Base-by-base conservation (phyloP, 345 rosid genomes). In the Odontarrhena argentea region DNA sequence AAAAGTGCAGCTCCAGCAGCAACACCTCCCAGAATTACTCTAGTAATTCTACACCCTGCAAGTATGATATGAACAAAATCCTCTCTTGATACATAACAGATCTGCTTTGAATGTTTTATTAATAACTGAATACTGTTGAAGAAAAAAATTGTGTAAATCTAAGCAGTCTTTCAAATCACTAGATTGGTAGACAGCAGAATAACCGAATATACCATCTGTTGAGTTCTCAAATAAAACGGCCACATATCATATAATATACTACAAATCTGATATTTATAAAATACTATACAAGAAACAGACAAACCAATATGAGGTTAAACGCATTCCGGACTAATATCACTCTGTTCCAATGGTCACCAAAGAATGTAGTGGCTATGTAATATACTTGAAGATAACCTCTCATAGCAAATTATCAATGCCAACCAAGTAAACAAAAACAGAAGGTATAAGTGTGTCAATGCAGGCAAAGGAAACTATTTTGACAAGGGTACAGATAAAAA, bases 1-100 rank as follows among this genome's bases (percentile, higher is more conserved):
- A 93, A 71, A 76, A 93, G 66, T 57, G 90, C 91, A 65, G 94
- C 92, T 42, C 90, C 94, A 8, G 87, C 96, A 79, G 92, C 97
- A 60, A 88, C 98, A 53, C 98, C 98, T 7, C 92, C 88, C 37
- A 92, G 96, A 63, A 90, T 90, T 78, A 86, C 80, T 74, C 86
- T 90, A 55, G 85, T 88, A 13, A 36, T 73, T 71, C 56, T 68
- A 36, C 60, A 63, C 67, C 84, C 97, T 93, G 55, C 36, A 58
- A 50, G 49, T 36, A 77, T 14, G 28, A 63, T 9, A 46, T 40
- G 57, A 9, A 55, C n/a, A 52, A 40, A 28, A 3, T 28, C 32
- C 32, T 28, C 32, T 28, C 32, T 28, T 28, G 5, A 4, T 4
- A 2, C 32, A 28, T 28, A 28, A 28, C 32, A 3, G 32, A 28